Base-by-base conservation (phyloP, 805 yeast genomes). In the Wickerhamomyces subpelliculosus region DNA sequence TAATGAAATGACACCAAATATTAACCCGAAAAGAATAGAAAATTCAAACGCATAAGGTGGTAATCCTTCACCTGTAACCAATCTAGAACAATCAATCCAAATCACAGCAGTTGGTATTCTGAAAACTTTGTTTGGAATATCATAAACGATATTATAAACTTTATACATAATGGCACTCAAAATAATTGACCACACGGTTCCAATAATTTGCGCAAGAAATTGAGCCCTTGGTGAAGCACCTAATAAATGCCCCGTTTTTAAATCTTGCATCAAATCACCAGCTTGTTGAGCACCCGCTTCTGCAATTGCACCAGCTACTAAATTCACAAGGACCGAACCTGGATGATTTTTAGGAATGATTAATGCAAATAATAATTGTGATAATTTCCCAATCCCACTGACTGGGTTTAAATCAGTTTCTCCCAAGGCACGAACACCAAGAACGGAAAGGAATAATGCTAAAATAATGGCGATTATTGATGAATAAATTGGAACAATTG, bases 261-360 rank as follows among this genome's bases (percentile, higher is more conserved):
- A 68, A 62, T 93, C 97, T 64, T 90, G 98, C 95, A 93, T 85
- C 54, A 90, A 68, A 61, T 90, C 98, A 23, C 98, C 97, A 2
- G 97, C 97, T 62, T 90, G 98, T 63, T 93, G 97, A 3, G 98
- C 96, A 8, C 97, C 97, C 0, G 97, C 97, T 63, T 90, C 98
- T 2, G 97, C 94, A 30, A 90, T 80, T 12, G 96, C 98, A 14
- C 98, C 98, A 4, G 97, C 96, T 2, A 90, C 83, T 35, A 90
- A 65, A 55, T 90, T 93, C 32, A 87, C 78, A 29, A 90, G 63
- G 5, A 93, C 86, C 10, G 87, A 75, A 2, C 94, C 88, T 1
- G 94, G 94, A 41, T 80, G 84, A 32, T 67, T 58, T 24, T 68
- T 67, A 0, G 96, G 96, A 20, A 88, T 72, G 6, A 90, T 68